Conservation (phyloP, 768 basidiomycete genomes). For the Paxillus ammoniavirescens region DNA sequence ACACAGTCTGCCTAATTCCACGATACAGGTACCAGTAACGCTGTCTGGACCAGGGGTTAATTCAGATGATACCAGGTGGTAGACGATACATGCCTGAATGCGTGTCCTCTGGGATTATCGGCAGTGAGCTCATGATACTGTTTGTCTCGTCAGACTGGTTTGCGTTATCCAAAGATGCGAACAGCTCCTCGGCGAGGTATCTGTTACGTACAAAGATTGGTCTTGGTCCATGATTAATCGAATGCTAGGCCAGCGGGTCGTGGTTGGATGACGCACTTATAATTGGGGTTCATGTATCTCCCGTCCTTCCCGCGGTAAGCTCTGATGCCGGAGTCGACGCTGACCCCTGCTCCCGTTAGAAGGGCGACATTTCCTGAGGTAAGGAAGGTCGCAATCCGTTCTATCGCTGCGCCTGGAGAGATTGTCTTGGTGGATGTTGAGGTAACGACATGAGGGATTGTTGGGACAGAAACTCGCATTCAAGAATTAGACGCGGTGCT, state of each 20-base stretch:
- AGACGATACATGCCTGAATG: conserved; percentile 57
- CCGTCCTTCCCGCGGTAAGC: conserved; percentile 91
- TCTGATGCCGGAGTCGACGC: conserved; percentile 92
- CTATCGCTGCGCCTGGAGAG: conserved; percentile 50
- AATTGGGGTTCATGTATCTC: conserved; percentile 86
- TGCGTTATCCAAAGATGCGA: neutral
- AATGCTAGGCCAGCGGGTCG: neutral
- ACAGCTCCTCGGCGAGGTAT: neutral
- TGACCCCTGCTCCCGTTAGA: conserved; percentile 90
- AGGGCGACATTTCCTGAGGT: conserved; percentile 67
- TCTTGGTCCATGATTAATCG: conserved; percentile 30
- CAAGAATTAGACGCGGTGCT: neutral
- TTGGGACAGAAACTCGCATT: conserved; percentile 81
- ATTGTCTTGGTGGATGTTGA: conserved; percentile 35
- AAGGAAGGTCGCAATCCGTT: conserved; percentile 65
- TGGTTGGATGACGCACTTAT: conserved; percentile 51
- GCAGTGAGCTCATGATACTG: conserved; percentile 84
- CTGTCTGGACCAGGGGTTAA: conserved; percentile 46
- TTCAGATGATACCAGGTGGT: neutral
- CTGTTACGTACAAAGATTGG: conserved; percentile 50
- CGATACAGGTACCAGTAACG: conserved; percentile 66
- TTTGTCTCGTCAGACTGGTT: conserved; percentile 14
- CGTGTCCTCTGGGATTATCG: conserved; percentile 59
- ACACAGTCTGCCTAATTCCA: neutral
- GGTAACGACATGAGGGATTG: conserved; percentile 59